A percentile compares a stretch with the other conserved stretches of the same genome.
phyloP scores from a whole-genome alignment of 352 stramenopile species.

The Halophytophthora polymorphica region DNA sequence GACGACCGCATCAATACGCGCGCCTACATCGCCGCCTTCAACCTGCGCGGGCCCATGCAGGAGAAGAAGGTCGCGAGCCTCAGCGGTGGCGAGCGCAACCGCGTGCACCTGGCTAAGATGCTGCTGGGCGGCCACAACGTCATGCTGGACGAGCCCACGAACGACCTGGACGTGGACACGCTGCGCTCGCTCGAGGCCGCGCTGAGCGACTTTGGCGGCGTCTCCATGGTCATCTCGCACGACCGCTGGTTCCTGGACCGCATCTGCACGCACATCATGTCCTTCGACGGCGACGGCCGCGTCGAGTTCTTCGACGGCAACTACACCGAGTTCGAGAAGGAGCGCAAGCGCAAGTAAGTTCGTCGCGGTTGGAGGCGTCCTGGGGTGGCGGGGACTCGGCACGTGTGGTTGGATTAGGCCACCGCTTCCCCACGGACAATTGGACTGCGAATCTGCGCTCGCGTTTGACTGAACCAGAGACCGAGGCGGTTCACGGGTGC shows the following conservation, averaged over 20 bases:
- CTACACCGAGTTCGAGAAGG: conserved; percentile 85
- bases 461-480: too few species aligned
- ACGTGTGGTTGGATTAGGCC: too few species aligned
- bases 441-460: too few species aligned
- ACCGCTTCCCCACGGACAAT: too few species aligned
- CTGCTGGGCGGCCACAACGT: conserved; percentile 80
- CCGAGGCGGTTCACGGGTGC: too few species aligned
- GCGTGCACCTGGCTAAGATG: conserved; percentile 86
- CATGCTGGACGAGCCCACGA: conserved; percentile 87
- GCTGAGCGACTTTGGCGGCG: conserved; percentile 87
- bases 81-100: conserved; percentile 82
- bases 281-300: conserved; percentile 71
- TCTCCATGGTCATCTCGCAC: conserved; percentile 94
- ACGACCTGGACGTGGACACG: conserved; percentile 85
- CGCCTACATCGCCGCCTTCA: conserved; percentile 86
- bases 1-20: conserved; percentile 80
- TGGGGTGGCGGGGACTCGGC: too few species aligned
- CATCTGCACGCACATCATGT: conserved; percentile 86
- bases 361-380: too few species aligned
- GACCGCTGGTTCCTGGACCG: conserved; percentile 96
- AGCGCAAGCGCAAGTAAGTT: conserved; percentile 33
- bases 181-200: conserved; percentile 86
- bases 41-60: conserved; percentile 78
- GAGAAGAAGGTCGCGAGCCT: conserved; percentile 79
- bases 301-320: conserved; percentile 86